Percentiles rank a stretch among this genome's conserved stretches.
Conservation (phyloP, 1,284 basidiomycete genomes). For the Malassezia dermatis region DNA sequence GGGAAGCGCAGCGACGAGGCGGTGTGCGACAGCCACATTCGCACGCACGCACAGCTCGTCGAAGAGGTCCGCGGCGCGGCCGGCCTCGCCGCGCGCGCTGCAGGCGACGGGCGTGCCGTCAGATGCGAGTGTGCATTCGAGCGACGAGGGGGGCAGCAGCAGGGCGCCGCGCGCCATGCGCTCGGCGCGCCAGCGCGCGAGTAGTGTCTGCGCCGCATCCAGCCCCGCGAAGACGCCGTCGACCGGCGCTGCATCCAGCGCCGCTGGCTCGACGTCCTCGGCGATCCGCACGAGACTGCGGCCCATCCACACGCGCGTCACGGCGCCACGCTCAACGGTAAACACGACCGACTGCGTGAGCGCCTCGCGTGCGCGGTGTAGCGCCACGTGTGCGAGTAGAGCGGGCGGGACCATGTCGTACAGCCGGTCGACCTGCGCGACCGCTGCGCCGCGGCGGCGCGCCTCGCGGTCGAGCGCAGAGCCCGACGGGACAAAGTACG, state of each 20-base stretch:
- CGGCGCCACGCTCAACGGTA: slow-evolving; percentile 70
- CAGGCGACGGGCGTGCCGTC: neutral
- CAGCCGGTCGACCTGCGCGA: slow-evolving; percentile 82
- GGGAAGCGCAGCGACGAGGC: slow-evolving; percentile 82
- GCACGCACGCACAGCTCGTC: slow-evolving; percentile 95
- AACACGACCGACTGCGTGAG: slow-evolving; percentile 51
- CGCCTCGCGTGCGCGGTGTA: slow-evolving; percentile 4
- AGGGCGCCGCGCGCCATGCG: slow-evolving; percentile 76
- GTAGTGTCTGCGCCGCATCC: slow-evolving; percentile 28
- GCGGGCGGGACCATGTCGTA: slow-evolving; percentile 51
- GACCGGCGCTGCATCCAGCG: neutral
- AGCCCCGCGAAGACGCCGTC: neutral
- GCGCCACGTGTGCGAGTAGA: neutral
- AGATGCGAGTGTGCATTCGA: neutral
- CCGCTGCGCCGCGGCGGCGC: slow-evolving; percentile 87
- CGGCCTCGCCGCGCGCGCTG: slow-evolving; percentile 66
- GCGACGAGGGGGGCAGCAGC: slow-evolving; percentile 58
- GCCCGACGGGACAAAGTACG: slow-evolving; percentile 86
- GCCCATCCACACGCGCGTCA: slow-evolving; percentile 81
- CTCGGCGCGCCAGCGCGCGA: slow-evolving; percentile 62
- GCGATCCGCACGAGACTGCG: slow-evolving; percentile 62
- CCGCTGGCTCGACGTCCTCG: neutral
- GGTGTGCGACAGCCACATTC: slow-evolving; percentile 80
- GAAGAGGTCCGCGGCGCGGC: slow-evolving; percentile 54
- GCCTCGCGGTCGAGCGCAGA: slow-evolving; percentile 95